These are phyloP conservation scores for Spathaspora gorwiae DNA, from an alignment of 805 yeast genomes.

Conservation along the genomic window DNA sequence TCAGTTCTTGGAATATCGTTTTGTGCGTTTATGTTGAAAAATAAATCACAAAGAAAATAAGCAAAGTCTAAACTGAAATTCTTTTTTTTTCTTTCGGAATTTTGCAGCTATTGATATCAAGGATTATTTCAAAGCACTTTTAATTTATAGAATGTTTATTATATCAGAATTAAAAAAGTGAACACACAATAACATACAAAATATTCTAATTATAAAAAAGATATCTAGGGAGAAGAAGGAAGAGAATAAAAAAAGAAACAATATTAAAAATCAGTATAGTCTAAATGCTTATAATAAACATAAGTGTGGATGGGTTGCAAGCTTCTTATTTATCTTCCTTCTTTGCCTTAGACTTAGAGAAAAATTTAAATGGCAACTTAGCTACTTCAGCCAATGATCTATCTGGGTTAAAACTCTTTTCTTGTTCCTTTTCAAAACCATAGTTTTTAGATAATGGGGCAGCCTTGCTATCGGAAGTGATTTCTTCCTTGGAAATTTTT, in stretches of 20 bases:
- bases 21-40: too few species aligned
- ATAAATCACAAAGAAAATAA: too few species aligned
- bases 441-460: constrained; percentile 6
- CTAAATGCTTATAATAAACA: too few species aligned
- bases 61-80: too few species aligned
- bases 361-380: constrained; percentile 21
- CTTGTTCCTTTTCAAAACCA: constrained; percentile 9
- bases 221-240: background rate
- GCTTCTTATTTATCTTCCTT: constrained; percentile 5
- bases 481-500: constrained; percentile 3
- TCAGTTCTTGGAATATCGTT: too few species aligned
- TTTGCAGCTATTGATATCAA: too few species aligned
- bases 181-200: background rate
- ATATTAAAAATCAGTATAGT: background rate
- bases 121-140: too few species aligned
- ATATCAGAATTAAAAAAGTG: background rate
- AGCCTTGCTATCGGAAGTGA: background rate
- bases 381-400: constrained; percentile 23
- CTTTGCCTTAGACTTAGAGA: constrained; percentile 14
- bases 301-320: background rate
- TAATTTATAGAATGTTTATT: background rate
- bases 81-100: too few species aligned
- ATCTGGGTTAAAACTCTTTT: constrained; percentile 18
- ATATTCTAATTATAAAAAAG: background rate
- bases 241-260: background rate